Evolutionary conservation across 2,329 filamentous ascomycete species (phyloP), one percentile per base, ranked within the genome.

Genomic region (Fusarium heterosporum): DNA sequence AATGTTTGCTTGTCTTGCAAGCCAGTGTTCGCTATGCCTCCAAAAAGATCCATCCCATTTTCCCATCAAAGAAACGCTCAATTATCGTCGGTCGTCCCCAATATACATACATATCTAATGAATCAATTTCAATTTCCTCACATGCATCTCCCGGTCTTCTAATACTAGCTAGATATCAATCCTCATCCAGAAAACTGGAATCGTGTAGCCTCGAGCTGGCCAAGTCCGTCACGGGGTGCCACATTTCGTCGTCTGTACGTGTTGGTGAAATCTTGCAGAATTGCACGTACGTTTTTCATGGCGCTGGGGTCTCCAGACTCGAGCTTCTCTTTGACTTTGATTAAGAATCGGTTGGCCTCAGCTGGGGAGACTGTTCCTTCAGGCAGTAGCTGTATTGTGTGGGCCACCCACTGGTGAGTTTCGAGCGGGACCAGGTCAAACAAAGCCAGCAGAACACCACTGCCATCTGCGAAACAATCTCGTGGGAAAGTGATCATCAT

Each of bases 401-500:
- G 85, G 66, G 93, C 89, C 22, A 97, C 89, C 94, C 96, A 98
- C 8, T 83, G 78, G 2, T 91, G 89, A 14, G 93, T 93, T 74
- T 96, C 87, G 53, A 87, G 83, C 0, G 96, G 96, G 74, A 96
- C 83, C 39, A 98, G 82, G 77, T 97, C 91, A 75, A 99, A 97
- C 67, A 98, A 84, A 5, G 90, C 90, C 61, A 99, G 87, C 51
- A 99, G 81, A n/a, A 97, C 93, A 6, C 93, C 94, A 47, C 93
- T 97, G 16, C 93, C 94, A 75, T 99, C 96, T 1, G 94, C 90
- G 75, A 98, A 97, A 80, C 94, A 97, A 77, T 98, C 96, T 41
- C 92, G 88, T 0, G 96, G 96, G 80, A 99, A 99, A 1, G 91
- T 96, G 77, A 97, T 97, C 95, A 99, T 98, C 94, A 99, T 97